Conservation (phyloP, 2,329 filamentous ascomycete species). For the Stachybotrys chartarum region DNA sequence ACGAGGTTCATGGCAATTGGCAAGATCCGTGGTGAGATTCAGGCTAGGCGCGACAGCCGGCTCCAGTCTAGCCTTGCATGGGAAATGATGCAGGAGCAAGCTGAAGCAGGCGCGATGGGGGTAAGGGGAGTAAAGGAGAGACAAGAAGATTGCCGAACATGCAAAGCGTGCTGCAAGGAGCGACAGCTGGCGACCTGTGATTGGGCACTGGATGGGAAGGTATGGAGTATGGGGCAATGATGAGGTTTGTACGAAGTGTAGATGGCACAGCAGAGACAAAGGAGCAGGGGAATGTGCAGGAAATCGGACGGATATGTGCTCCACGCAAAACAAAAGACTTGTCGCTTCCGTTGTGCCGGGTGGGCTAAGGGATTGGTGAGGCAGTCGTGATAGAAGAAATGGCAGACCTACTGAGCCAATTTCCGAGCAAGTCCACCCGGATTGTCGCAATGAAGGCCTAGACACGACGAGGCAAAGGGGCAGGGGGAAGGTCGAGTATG, state of each 20-base stretch:
- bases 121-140: slow-evolving; percentile 6
- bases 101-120: slow-evolving; percentile 3
- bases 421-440: not conserved
- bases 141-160: slow-evolving; percentile 13
- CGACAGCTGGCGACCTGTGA: slow-evolving; percentile 28
- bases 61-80: slow-evolving; percentile 16
- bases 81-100: slow-evolving; percentile 16
- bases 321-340: not conserved
- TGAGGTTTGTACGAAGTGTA: slow-evolving; percentile 1
- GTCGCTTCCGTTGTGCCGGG: not conserved
- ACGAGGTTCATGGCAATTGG: not conserved
- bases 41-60: not conserved
- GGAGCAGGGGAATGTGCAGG: not conserved
- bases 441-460: not conserved
- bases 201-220: slow-evolving; percentile 17
- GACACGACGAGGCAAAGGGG: not conserved
- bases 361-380: not conserved
- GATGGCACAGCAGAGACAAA: not conserved
- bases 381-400: not conserved
- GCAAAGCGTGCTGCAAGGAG: slow-evolving; percentile 16
- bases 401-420: not conserved
- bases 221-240: slow-evolving; percentile 10
- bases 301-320: slow-evolving; percentile 4
- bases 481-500: not conserved
- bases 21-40: not conserved